Base-by-base conservation (phyloP, 805 yeast species). In the Hanseniaspora thailandica region DNA sequence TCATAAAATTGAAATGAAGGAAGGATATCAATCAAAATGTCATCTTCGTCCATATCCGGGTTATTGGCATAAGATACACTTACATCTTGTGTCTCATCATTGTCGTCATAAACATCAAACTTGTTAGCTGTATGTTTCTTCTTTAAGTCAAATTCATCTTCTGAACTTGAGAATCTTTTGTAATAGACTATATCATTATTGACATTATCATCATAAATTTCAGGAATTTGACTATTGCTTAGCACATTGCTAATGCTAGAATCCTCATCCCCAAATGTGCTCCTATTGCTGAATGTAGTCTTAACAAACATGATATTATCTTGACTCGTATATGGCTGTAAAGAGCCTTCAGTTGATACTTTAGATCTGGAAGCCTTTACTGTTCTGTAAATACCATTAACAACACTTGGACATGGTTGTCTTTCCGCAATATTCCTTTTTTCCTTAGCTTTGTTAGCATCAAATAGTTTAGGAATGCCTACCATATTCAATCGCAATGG, bases 1-100 rank as follows among this genome's bases (percentile, higher is more conserved):
- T 62, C 58, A 45, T 61, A 62, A 58, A 62, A 60, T 53, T 62
- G 62, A 46, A 62, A 62, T 2, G 63, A 60, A 4, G 65, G 65
- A 23, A 62, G 41, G 5, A 62, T 59, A 43, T 60, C 63, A 1
- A 62, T 55, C 13, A 58, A 38, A n/a, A 54, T 13, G 7, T 39
- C 45, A 5, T 46, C 47, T 1, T 47, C 35, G 15, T 31, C 26
- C 17, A 26, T 23, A 19, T 38, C 46, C 8, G 17, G 23, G 15
- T 10, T 22, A 40, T 7, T 8, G 12, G 10, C 15, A n/a, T 39
- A 23, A n/a, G 8, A 13, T 5, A 25, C 36, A 7, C 36, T n/a
- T 19, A 5, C 26, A 39, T 40, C 26, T 1, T n/a, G 15, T 30
- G 5, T 36, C 15, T 15, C 35, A 17, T 41, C 40, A 17, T 15